phyloP scores from a whole-genome alignment of 148 eudicot species.

The Agrostemma githago region DNA sequence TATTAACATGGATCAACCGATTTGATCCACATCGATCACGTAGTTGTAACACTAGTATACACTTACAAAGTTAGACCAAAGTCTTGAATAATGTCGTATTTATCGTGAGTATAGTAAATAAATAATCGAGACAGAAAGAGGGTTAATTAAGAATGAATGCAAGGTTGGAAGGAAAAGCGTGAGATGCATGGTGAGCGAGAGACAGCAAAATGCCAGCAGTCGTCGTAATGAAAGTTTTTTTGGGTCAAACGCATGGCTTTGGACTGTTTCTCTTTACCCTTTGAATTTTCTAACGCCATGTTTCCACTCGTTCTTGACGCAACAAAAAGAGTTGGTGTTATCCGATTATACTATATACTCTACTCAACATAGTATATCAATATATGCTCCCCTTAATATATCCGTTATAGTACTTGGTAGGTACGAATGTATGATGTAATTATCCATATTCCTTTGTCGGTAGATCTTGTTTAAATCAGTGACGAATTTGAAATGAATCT shows the following conservation, averaged over 20 bases:
- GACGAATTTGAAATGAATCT: too few species aligned
- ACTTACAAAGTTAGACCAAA: too few species aligned
- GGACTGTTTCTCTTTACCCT: neutral
- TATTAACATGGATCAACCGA: too few species aligned
- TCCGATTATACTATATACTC: neutral
- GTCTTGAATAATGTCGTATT: too few species aligned
- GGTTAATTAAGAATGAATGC: neutral
- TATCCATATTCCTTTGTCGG: too few species aligned
- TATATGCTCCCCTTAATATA: too few species aligned
- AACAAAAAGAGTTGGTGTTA: neutral
- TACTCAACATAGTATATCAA: too few species aligned
- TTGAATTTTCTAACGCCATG: conserved; percentile 11
- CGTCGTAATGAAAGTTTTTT: neutral
- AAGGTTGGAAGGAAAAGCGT: neutral
- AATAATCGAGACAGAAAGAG: neutral
- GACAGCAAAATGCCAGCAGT: neutral
- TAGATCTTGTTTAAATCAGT: too few species aligned
- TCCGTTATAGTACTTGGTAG: neutral
- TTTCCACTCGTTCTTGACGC: neutral
- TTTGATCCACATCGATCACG: too few species aligned
- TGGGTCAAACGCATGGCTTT: neutral
- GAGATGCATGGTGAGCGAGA: neutral
- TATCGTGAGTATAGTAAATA: neutral
- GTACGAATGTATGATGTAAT: too few species aligned
- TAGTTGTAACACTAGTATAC: too few species aligned